Conservation (phyloP, 2,329 filamentous ascomycete species). For the Colletotrichum tropicale region DNA sequence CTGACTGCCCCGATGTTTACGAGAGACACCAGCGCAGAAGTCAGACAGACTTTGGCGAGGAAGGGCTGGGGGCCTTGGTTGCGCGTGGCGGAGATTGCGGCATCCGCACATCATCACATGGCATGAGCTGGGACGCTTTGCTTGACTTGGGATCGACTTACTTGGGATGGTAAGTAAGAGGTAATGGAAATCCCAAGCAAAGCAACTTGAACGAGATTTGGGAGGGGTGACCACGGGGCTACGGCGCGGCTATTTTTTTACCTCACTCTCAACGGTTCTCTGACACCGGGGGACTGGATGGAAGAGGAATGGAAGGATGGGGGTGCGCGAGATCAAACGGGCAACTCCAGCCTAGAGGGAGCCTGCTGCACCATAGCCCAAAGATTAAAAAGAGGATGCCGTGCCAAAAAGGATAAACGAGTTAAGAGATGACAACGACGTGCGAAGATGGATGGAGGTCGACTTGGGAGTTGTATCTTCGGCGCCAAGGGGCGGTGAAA, state of each 20-base stretch:
- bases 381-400: neutral
- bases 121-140: slow-evolving; percentile 13
- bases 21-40: neutral
- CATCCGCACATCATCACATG: slow-evolving; percentile 17
- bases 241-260: neutral
- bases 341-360: neutral
- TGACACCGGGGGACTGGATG: neutral
- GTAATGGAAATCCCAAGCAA: neutral
- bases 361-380: neutral
- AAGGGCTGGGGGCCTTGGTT: neutral
- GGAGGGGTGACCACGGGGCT: neutral
- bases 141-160: neutral
- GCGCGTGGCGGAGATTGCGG: slow-evolving; percentile 8
- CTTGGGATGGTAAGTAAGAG: slow-evolving; percentile 1
- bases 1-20: neutral
- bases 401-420: neutral
- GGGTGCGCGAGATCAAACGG: neutral
- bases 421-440: slow-evolving; percentile 5
- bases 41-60: neutral
- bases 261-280: neutral
- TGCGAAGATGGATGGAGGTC: slow-evolving; percentile 18
- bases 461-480: neutral
- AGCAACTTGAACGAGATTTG: neutral
- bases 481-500: slow-evolving; percentile 5
- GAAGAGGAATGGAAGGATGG: neutral